These are phyloP conservation scores for Marchantia polymorpha DNA, from an alignment of 225 moss, liverwort and hornwort species.

Conservation along the genomic window DNA sequence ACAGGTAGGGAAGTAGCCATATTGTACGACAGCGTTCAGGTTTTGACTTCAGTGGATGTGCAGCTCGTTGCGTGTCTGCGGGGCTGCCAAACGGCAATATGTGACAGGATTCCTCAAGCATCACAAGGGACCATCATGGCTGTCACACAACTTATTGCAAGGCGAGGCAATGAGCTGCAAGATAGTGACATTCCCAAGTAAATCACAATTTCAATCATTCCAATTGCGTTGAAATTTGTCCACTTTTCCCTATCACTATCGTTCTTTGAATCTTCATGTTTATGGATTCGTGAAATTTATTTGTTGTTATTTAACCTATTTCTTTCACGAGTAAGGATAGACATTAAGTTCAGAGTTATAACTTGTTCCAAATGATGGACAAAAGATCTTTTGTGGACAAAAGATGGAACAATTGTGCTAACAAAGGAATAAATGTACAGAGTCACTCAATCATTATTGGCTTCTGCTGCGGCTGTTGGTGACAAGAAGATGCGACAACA, in stretches of 20 bases:
- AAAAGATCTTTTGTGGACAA: neutral
- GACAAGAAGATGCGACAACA: constrained; percentile 60
- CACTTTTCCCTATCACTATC: too few relatives aligned
- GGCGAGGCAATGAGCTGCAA: constrained; percentile 77
- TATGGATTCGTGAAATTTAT: too few relatives aligned
- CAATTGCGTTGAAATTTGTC: neutral
- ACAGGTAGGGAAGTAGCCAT: neutral
- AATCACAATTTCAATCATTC: neutral
- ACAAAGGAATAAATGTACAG: constrained; percentile 28
- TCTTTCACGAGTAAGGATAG: too few relatives aligned
- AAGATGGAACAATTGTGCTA: neutral
- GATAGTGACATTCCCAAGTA: constrained; percentile 85
- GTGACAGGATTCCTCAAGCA: constrained; percentile 75
- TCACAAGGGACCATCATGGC: constrained; percentile 72
- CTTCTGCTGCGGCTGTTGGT: constrained; percentile 71
- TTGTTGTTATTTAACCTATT: too few relatives aligned
- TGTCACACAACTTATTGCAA: constrained; percentile 70
- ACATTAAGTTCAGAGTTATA: too few relatives aligned
- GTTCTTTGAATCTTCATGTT: too few relatives aligned
- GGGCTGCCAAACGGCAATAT: constrained; percentile 84
- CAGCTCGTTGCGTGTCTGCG: constrained; percentile 84
- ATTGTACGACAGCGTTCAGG: neutral
- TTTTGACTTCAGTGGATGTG: constrained; percentile 7
- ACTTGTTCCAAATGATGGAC: too few relatives aligned
- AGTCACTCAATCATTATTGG: constrained; percentile 78